Evolutionary conservation across 2,329 filamentous ascomycete species (phyloP), one percentile per base, ranked within the genome.

Genomic region (Arthroderma uncinatum): DNA sequence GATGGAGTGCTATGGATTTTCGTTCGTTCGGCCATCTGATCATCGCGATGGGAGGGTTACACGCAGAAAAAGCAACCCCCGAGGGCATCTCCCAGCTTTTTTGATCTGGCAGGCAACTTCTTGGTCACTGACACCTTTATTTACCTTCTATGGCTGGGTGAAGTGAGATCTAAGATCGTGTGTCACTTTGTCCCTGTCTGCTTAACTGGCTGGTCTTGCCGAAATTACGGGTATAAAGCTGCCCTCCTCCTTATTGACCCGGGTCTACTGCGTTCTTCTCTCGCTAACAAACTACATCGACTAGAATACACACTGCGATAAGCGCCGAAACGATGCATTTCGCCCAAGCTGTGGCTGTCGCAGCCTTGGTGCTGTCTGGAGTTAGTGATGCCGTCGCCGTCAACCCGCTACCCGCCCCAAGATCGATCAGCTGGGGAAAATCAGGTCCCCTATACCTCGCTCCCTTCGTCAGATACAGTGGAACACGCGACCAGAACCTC

Each of bases 381-480:
- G 56, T 65, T 73, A 57, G 67, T 74, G 60, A 68, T 69, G 72
- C 69, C 55, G 76, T 81, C 55, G 68, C 70, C 40, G 78, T 77
- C 58, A 80, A 81, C 62, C 79, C 79, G 57, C 73, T 81, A 42
- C 78, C 79, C 52, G 78, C 78, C 48, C 79, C 79, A 5, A 72
- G 73, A 56, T 73, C 72, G 58, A 79, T 81, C 62, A 74, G 72
- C 55, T 81, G 78, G 78, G 78, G 77, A 14, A 69, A 69, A 12
- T 75, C 76, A 2, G 79, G 78, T n/a, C 73, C 78, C 34, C 75
- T 75, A 60, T 62, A 68, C 28, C 67, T 81, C 16, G 63, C 66
- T 12, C 66, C 65, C 10, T 58, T 67, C 34, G 65, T 79, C 19
- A 61, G 64, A 2, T 67, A 79, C 52, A 72, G 70, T 23, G 69